These are phyloP conservation scores for Drechslerella coelobrocha DNA, from an alignment of 2,329 filamentous ascomycete species.

Conservation along the genomic window DNA sequence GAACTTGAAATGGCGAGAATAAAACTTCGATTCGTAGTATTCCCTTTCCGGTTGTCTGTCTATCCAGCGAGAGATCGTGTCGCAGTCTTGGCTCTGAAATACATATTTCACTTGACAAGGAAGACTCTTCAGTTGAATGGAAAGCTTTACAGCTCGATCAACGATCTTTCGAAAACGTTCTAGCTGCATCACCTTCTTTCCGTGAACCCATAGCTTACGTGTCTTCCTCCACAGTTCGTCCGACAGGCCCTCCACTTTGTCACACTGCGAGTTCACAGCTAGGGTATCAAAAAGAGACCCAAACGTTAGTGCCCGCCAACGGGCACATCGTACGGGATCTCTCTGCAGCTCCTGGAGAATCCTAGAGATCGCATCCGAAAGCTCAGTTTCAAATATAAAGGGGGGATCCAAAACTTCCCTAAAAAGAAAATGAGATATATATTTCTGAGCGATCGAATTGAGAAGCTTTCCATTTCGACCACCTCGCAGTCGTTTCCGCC, in stretches of 20 bases:
- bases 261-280: background rate
- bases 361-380: constrained; percentile 2
- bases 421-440: constrained; percentile 19
- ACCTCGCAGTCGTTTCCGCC: background rate
- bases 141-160: background rate
- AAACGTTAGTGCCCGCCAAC: constrained; percentile 16
- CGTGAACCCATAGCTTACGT: constrained; percentile 9
- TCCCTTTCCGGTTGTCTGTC: constrained; percentile 16
- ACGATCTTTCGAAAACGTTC: constrained; percentile 12
- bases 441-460: constrained; percentile 18
- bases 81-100: constrained; percentile 4
- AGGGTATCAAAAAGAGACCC: constrained; percentile 1
- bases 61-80: constrained; percentile 6
- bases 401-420: constrained; percentile 1
- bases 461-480: constrained; percentile 17
- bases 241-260: background rate
- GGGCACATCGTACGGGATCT: background rate
- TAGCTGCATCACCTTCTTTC: background rate
- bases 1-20: constrained; percentile 7
- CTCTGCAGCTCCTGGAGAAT: background rate
- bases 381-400: background rate
- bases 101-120: constrained; percentile 10
- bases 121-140: constrained; percentile 11
- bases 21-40: background rate
- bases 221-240: constrained; percentile 19